Evolutionary conservation across 2,329 filamentous ascomycete genomes (phyloP).

Genomic region (Stromatinia cepivora): DNA sequence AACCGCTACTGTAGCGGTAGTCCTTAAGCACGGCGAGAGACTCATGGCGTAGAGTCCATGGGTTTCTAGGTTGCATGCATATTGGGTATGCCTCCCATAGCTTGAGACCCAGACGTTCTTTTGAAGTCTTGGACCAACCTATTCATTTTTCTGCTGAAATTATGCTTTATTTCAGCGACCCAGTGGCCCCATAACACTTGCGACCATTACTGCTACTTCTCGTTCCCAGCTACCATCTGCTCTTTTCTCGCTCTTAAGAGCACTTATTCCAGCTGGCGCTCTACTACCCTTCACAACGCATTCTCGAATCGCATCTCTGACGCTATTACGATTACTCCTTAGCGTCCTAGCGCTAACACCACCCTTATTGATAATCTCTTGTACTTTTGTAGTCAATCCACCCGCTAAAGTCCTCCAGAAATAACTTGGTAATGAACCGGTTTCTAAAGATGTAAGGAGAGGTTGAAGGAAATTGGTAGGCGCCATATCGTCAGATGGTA

Average conservation of each 20-base stretch:
- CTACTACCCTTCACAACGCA: constrained; percentile 79
- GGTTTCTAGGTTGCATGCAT: background rate
- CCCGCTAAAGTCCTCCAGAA: constrained; percentile 92
- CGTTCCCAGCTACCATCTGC: constrained; percentile 71
- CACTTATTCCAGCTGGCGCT: constrained; percentile 58
- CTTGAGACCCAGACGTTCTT: background rate
- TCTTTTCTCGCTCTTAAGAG: constrained; percentile 55
- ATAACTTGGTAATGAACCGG: constrained; percentile 80
- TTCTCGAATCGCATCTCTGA: constrained; percentile 76
- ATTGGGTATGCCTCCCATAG: background rate
- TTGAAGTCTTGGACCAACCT: background rate
- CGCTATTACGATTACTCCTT: constrained; percentile 69
- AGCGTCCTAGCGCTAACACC: constrained; percentile 83
- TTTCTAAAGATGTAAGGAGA: constrained; percentile 78
- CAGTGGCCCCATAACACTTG: constrained; percentile 61
- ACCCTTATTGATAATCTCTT: constrained; percentile 80
- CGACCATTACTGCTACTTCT: constrained; percentile 93
- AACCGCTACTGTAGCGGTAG: background rate
- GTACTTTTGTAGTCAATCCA: constrained; percentile 71
- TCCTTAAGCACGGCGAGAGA: background rate
- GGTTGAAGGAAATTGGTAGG: constrained; percentile 64
- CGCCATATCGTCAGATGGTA: constrained; percentile 43
- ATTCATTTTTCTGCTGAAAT: background rate
- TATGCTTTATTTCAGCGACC: constrained; percentile 35
- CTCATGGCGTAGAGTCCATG: background rate